Evolutionary conservation across 768 basidiomycete species (phyloP).

Genomic region (Thelephora ganbajun): DNA sequence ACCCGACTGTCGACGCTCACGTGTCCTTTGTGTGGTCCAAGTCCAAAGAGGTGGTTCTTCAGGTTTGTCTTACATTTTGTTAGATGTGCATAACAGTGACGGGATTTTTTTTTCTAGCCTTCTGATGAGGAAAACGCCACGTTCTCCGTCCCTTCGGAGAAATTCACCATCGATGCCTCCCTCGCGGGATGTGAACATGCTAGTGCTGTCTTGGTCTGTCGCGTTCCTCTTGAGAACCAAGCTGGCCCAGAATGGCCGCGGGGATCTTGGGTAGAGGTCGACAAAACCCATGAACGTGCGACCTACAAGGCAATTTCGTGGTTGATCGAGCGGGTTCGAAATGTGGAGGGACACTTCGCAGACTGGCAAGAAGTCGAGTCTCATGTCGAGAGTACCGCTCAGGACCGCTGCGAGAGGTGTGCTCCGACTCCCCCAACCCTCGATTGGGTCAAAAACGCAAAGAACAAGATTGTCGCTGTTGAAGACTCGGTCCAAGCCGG

Average conservation of each 20-base stretch:
- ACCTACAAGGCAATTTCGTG: slow-evolving; percentile 76
- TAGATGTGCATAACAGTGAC: not conserved
- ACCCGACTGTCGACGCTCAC: slow-evolving; percentile 36
- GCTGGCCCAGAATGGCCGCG: slow-evolving; percentile 71
- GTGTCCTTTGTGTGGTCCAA: slow-evolving; percentile 56
- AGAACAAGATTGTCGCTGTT: slow-evolving; percentile 47
- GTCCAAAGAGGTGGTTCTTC: slow-evolving; percentile 31
- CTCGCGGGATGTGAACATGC: slow-evolving; percentile 61
- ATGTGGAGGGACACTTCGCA: slow-evolving; percentile 49
- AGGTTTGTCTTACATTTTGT: slow-evolving; percentile 26
- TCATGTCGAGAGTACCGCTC: slow-evolving; percentile 17
- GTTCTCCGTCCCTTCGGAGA: slow-evolving; percentile 49
- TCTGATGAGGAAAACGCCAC: slow-evolving; percentile 37
- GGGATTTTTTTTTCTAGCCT: slow-evolving; percentile 25
- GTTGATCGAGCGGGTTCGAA: slow-evolving; percentile 73
- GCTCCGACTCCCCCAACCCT: slow-evolving; percentile 68
- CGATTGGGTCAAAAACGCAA: slow-evolving; percentile 53
- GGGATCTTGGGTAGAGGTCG: slow-evolving; percentile 64
- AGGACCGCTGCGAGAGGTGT: slow-evolving; percentile 60
- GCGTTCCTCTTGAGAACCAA: slow-evolving; percentile 54
- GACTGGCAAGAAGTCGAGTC: slow-evolving; percentile 51
- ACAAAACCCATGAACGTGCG: slow-evolving; percentile 73
- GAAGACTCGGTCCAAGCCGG: slow-evolving; percentile 84
- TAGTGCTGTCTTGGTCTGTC: slow-evolving; percentile 65
- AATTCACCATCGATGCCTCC: slow-evolving; percentile 35